phyloP scores from a whole-genome alignment of 495 filamentous ascomycete species.

The Penicillium cataractarum region DNA sequence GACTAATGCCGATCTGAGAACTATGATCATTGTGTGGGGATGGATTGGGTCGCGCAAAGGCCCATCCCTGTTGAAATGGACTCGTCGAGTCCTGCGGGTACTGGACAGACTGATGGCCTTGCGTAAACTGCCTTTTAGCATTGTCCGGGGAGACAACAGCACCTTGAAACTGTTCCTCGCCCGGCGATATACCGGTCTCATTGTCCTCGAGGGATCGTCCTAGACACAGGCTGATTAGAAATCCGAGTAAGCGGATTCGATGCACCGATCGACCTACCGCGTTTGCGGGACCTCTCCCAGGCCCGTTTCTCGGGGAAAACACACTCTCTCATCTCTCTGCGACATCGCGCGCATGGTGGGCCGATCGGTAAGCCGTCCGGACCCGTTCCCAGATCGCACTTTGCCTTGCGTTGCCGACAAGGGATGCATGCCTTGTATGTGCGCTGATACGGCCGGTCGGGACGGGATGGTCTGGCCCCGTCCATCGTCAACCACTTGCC shows the following conservation, averaged over 20 bases:
- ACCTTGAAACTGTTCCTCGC: slow-evolving; percentile 6
- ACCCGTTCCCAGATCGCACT: slow-evolving; percentile 58
- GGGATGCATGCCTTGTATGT: slow-evolving; percentile 55
- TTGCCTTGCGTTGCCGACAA: slow-evolving; percentile 53
- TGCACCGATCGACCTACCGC: slow-evolving; percentile 30
- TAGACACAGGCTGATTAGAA: slow-evolving; percentile 14
- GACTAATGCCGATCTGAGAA: slow-evolving; percentile 22
- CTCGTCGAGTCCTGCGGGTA: slow-evolving; percentile 14
- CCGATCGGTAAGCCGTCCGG: slow-evolving; percentile 78
- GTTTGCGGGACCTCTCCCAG: slow-evolving; percentile 47
- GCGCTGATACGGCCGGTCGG: slow-evolving; percentile 48
- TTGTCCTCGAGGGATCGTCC: slow-evolving; percentile 25
- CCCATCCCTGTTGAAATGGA: slow-evolving; percentile 25
- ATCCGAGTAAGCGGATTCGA: background rate
- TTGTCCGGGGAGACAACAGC: slow-evolving; percentile 5
- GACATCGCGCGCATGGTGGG: slow-evolving; percentile 90
- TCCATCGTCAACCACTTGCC: slow-evolving; percentile 37
- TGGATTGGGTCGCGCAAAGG: slow-evolving; percentile 14
- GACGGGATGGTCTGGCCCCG: slow-evolving; percentile 40
- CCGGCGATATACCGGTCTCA: slow-evolving; percentile 16
- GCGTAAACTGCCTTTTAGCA: slow-evolving; percentile 9
- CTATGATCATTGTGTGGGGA: slow-evolving; percentile 20
- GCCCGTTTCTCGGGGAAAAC: slow-evolving; percentile 82
- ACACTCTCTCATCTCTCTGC: slow-evolving; percentile 88
- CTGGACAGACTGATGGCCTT: slow-evolving; percentile 13